Percentiles rank a stretch among this genome's conserved stretches.
phyloP scores from a whole-genome alignment of 441 rosid species.

The Gossypium trilobum region DNA sequence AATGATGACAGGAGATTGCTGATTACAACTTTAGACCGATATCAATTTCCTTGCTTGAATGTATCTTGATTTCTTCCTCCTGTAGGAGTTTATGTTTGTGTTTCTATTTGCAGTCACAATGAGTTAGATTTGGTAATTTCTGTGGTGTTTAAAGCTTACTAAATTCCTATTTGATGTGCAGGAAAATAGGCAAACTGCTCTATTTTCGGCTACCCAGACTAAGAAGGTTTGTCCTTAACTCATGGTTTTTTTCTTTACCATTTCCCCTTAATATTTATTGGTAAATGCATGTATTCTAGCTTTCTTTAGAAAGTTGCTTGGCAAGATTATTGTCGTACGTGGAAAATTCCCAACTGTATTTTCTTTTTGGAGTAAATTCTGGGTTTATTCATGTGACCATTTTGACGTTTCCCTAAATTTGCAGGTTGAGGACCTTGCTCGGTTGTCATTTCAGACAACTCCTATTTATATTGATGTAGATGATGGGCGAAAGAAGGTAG shows the following conservation, averaged over 20 bases:
- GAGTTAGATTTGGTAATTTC: not conserved
- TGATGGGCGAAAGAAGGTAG: constrained; percentile 85
- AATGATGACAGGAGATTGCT: not conserved
- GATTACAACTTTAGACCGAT: not conserved
- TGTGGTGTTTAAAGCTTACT: constrained; percentile 23
- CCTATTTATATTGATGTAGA: constrained; percentile 85
- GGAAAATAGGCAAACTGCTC: constrained; percentile 93
- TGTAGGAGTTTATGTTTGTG: not conserved
- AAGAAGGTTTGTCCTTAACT: constrained; percentile 49
- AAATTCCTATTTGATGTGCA: constrained; percentile 30
- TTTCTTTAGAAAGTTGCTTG: not conserved
- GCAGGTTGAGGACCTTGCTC: constrained; percentile 94
- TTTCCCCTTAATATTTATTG: not conserved
- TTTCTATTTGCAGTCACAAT: not conserved
- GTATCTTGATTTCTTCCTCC: not conserved
- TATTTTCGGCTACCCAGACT: constrained; percentile 94
- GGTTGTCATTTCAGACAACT: constrained; percentile 71
- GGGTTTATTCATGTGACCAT: not conserved
- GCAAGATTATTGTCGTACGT: not conserved
- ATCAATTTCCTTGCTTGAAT: not conserved
- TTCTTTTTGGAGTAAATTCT: not conserved
- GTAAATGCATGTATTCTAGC: not conserved
- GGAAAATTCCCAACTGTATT: not conserved
- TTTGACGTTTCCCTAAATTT: constrained; percentile 10
- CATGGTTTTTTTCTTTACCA: not conserved